Conservation (phyloP, 1,284 basidiomycete species). For the Wolfiporia cocos region DNA sequence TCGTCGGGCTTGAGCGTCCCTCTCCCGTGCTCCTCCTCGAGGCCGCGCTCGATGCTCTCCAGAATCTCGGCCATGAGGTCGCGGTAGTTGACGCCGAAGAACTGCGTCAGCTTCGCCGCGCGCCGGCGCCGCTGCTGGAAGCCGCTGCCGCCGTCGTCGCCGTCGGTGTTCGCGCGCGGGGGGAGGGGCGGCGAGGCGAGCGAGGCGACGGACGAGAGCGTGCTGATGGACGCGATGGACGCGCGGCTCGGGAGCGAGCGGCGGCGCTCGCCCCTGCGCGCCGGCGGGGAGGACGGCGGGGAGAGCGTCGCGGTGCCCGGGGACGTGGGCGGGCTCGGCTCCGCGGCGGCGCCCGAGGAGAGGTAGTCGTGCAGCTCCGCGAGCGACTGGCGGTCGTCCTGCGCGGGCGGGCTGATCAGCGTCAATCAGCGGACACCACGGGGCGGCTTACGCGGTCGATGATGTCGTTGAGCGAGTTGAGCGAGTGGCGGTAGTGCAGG, state of each 20-base stretch:
- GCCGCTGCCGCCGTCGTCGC: constrained; percentile 40
- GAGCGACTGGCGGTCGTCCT: constrained; percentile 72
- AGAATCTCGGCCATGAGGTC: constrained; percentile 70
- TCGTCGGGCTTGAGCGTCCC: constrained; percentile 63
- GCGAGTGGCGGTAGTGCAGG: constrained; percentile 68
- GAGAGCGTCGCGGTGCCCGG: constrained; percentile 12
- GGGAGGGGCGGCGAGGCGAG: constrained; percentile 33
- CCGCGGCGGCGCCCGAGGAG: constrained; percentile 29
- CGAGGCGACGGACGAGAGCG: constrained; percentile 41
- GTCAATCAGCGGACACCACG: constrained; percentile 4
- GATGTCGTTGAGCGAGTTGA: constrained; percentile 71
- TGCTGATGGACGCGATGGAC: constrained; percentile 52
- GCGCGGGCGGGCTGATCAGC: constrained; percentile 6
- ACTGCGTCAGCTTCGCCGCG: constrained; percentile 75
- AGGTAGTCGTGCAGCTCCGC: constrained; percentile 69
- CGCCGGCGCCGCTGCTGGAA: constrained; percentile 67
- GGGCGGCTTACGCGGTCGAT: constrained; percentile 56
- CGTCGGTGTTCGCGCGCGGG: no score
- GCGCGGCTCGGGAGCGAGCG: constrained; percentile 62
- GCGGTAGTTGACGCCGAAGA: constrained; percentile 78
- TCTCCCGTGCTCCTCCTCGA: constrained; percentile 58
- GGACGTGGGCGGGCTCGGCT: constrained; percentile 9
- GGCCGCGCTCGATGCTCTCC: constrained; percentile 70
- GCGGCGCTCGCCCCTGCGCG: constrained; percentile 64
- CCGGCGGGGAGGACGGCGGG: constrained; percentile 28